Evolutionary conservation across 495 filamentous ascomycete species (phyloP), one percentile per base, ranked within the genome.

Genomic region (Talaromyces thailandensis): DNA sequence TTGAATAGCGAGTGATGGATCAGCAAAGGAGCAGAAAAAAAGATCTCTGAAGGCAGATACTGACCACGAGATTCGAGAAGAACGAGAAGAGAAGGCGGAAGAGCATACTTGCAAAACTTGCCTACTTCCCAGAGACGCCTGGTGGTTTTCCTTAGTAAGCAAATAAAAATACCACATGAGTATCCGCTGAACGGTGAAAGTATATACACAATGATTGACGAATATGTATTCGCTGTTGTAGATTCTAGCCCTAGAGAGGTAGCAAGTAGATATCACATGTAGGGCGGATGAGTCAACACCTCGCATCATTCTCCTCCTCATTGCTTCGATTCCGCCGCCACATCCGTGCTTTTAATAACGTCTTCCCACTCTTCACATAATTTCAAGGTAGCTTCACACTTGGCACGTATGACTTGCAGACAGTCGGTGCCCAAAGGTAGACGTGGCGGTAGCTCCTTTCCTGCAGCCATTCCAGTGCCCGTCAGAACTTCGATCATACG

Each of bases 401-500:
- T 70, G 50, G 66, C 67, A 21, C 68, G 70, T 25, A 76, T 65
- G 25, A 52, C 62, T 25, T 56, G 64, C n/a, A 71, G 65, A 23
- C 68, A 67, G 70, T 80, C 77, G 7, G 62, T 69, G 2, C 77
- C 77, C 12, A 79, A 37, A 6, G 71, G 64, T n/a, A 79, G 50
- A 12, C 64, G 62, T 14, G 60, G 43, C 0, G 75, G 72, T 28
- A 70, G 48, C 25, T 64, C 60, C 62, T 69, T 74, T 23, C 65
- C 72, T 21, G 56, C 58, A 3, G 58, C 40, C 23, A 60, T 43
- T 0, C 80, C 76, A n/a, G 67, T 66, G 29, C 67, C 66, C 2
- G 72, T 76, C 56, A 81, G 52, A 48, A 76, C 75, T 43, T 81
- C 79, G 11, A 81, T 74, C 35, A 81, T 77, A 31, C 75, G 69